Conservation (phyloP, 2,329 filamentous ascomycete genomes). For the Paecilomyces formosus region DNA sequence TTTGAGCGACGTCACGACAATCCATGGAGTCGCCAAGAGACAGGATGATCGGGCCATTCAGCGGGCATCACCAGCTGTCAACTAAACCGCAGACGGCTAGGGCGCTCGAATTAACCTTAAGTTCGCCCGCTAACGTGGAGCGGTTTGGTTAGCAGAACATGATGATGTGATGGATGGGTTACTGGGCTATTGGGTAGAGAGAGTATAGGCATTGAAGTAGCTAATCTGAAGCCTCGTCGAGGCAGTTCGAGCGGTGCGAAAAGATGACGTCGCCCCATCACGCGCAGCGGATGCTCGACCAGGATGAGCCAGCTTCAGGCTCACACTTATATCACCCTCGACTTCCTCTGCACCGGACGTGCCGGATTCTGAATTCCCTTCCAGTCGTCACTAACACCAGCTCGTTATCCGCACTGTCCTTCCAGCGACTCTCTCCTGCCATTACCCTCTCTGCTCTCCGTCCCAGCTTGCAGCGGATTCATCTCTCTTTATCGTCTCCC, state of each 20-base stretch:
- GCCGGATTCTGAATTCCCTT: not conserved
- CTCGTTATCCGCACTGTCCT: not conserved
- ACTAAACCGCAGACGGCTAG: not conserved
- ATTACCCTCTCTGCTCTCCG: not conserved
- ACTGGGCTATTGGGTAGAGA: not conserved
- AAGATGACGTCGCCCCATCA: slow-evolving; percentile 1
- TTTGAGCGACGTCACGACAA: not conserved
- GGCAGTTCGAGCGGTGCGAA: not conserved
- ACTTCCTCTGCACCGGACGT: not conserved
- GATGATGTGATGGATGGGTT: not conserved
- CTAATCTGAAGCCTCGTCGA: not conserved
- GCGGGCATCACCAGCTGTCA: not conserved
- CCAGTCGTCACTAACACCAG: not conserved
- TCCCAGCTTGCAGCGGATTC: not conserved
- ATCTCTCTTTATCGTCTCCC: not conserved
- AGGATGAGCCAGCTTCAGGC: not conserved
- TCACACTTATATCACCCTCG: not conserved
- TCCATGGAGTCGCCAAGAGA: not conserved
- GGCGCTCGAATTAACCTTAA: not conserved
- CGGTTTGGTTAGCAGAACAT: not conserved
- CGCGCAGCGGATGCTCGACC: not conserved
- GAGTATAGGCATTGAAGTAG: not conserved
- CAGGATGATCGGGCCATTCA: not conserved
- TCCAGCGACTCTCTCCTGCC: not conserved
- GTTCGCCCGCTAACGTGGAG: not conserved